Conservation (phyloP, 139 green algal species). For the Chlamydomonas schloesseri region DNA sequence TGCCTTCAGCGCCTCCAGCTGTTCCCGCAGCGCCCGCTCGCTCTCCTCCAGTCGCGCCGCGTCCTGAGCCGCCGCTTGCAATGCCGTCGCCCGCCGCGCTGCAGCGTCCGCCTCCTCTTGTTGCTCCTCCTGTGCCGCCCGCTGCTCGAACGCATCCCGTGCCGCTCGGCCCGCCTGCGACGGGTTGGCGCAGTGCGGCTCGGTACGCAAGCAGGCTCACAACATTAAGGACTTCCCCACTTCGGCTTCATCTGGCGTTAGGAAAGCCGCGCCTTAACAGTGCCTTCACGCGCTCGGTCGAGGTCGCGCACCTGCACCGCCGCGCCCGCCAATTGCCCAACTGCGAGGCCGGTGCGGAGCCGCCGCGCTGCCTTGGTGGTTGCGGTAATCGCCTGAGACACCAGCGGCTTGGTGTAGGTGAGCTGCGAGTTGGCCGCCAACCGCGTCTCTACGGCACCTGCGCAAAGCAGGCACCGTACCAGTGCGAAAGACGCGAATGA, state of each 20-base stretch:
- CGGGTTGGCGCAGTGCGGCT: background rate
- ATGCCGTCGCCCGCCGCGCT: background rate
- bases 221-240: too few species aligned
- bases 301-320: slow-evolving; percentile 19
- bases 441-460: slow-evolving; percentile 8
- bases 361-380: background rate
- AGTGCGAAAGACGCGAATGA: background rate
- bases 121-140: background rate
- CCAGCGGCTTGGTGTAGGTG: slow-evolving; percentile 8
- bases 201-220: too few species aligned
- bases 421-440: background rate
- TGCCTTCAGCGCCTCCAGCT: background rate
- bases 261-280: too few species aligned
- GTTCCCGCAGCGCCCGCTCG: background rate
- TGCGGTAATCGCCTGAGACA: slow-evolving; percentile 2
- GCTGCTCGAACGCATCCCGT: background rate
- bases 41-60: background rate
- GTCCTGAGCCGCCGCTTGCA: background rate
- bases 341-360: slow-evolving; percentile 4
- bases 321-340: slow-evolving; percentile 12
- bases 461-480: background rate
- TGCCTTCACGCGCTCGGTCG: too few species aligned
- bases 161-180: background rate
- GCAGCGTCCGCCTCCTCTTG: background rate
- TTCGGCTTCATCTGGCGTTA: too few species aligned